Percentiles rank a stretch among this genome's conserved stretches.
These are phyloP conservation scores for Zancudomyces culisetae DNA, from an alignment of 371 early-diverging fungal genomes.

Conservation along the genomic window DNA sequence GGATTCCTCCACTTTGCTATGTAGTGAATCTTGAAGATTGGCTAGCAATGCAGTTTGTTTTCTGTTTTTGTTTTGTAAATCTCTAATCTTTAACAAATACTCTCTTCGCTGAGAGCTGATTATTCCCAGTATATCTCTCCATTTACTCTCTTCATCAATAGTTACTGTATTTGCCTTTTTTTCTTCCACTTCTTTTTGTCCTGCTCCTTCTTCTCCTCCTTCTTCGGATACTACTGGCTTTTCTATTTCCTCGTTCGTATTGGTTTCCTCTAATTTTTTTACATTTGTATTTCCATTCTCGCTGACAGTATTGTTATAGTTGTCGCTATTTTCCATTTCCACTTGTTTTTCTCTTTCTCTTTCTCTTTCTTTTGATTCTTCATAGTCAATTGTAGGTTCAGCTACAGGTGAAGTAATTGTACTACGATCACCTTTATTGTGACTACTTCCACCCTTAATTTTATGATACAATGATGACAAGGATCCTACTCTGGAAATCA, in stretches of 20 bases:
- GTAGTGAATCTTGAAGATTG: constrained; percentile 9
- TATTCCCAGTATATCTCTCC: background rate
- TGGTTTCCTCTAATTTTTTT: background rate
- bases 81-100: background rate
- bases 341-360: background rate
- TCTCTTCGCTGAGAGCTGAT: background rate
- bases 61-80: background rate
- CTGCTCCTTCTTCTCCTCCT: background rate
- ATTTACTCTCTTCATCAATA: background rate
- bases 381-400: too few species aligned
- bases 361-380: background rate
- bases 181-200: background rate
- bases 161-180: background rate
- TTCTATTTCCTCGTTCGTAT: background rate
- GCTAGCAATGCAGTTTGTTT: background rate
- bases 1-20: background rate
- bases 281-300: background rate
- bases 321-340: background rate
- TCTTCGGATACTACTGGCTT: background rate
- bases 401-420: too few species aligned
- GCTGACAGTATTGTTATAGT: background rate
- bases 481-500: background rate
- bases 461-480: background rate
- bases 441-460: background rate
- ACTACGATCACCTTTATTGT: background rate